Base-by-base conservation (phyloP, 139 green algal genomes). In the Pleodorina starrii region DNA sequence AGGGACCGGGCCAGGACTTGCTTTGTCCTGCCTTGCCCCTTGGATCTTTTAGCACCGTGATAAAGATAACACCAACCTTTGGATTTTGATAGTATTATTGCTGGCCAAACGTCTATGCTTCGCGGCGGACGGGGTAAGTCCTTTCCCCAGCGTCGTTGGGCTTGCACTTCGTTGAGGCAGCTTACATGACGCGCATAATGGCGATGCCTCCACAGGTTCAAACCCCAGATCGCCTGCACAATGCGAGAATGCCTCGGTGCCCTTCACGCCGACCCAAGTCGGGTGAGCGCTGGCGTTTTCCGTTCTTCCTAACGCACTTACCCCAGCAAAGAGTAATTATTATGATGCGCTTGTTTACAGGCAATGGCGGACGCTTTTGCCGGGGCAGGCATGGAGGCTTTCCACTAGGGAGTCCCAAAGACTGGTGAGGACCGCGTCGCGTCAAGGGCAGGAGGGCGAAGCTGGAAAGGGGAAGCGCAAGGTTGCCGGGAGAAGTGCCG, bases 71-170 rank as follows among this genome's bases (percentile, higher is more conserved):
- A n/a, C n/a, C n/a, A n/a, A n/a, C n/a, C n/a, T n/a, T n/a, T n/a
- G n/a, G n/a, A 66, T 60, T 60, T 17, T 32, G 6, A 27, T 25
- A 32, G 6, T 66, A 12, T 66, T 66, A 25, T 66, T 66, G 7
- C 7, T 66, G 54, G 9, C 29, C 7, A 66, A 25, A 66, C 63
- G 5, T 42, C 35, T 76, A 76, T 76, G 68, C 68, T 76, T 21
- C 32, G 68, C 38, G 68, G 68, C 35, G 68, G 35, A 76, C 68
- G 68, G 68, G 68, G 68, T 76, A 76, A 76, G n/a, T 29, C 1
- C 2, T 44, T 48, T 76, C 63, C 11, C 63, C 11, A 66, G 5
- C 21, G 54, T 5, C 54, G 35, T 73, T 38, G 11, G 63, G 63
- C 29, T 6, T 73, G 48, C 48, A 12, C 48, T 12, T 57, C n/a